These are phyloP conservation scores for Aspergillus pseudotamarii DNA, from an alignment of 2,329 filamentous ascomycete genomes.

Conservation along the genomic window DNA sequence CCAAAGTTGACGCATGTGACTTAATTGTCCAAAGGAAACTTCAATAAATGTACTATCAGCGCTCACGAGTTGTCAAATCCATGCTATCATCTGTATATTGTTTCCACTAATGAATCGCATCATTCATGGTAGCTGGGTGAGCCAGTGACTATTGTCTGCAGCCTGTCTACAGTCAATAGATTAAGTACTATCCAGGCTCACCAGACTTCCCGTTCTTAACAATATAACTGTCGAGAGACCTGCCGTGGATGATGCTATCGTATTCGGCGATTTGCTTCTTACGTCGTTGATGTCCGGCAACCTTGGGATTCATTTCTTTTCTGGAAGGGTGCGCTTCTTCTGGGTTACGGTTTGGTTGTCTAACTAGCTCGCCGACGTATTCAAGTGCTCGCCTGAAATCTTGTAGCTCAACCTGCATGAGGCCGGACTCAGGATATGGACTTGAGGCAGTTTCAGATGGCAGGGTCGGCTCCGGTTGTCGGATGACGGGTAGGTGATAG, in stretches of 20 bases:
- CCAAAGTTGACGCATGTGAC: neutral
- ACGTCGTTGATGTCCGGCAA: conserved; percentile 14
- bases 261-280: conserved; percentile 11
- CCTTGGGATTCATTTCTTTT: conserved; percentile 10
- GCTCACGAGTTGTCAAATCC: neutral
- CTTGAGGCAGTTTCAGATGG: conserved; percentile 13
- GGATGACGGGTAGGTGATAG: conserved; percentile 21
- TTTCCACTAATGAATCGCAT: neutral
- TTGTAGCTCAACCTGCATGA: conserved; percentile 54
- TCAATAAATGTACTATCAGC: conserved; percentile 5
- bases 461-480: conserved; percentile 49
- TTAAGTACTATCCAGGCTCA: conserved; percentile 31
- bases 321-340: neutral
- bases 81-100: neutral
- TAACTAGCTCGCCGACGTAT: conserved; percentile 54
- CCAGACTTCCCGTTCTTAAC: conserved; percentile 29
- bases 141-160: conserved; percentile 23
- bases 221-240: conserved; percentile 31
- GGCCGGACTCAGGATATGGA: conserved; percentile 46
- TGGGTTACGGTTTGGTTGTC: conserved; percentile 36
- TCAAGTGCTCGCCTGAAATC: conserved; percentile 56
- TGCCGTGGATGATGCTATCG: conserved; percentile 26
- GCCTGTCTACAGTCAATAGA: conserved; percentile 31
- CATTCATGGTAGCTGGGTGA: conserved; percentile 25
- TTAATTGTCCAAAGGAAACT: conserved; percentile 9